Percentiles rank a stretch among this genome's conserved stretches.
phyloP scores from a whole-genome alignment of 805 yeast species.

The Hemisphaericaspora nanyangensis region DNA sequence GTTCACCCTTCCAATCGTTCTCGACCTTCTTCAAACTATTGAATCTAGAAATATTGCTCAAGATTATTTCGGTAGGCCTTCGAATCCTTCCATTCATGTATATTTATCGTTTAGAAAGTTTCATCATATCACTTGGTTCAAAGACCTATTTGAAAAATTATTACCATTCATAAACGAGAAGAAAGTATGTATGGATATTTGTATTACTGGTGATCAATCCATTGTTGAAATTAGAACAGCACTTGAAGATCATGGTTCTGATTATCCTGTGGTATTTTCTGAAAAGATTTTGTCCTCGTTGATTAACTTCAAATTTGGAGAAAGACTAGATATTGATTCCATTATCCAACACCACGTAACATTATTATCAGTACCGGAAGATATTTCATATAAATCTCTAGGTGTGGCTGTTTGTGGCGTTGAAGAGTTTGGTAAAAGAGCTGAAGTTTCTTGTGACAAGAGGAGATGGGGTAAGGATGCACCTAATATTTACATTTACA shows the following conservation, averaged over 20 bases:
- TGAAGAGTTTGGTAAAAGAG: constrained; percentile 21
- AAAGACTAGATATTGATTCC: background rate
- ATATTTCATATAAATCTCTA: constrained; percentile 19
- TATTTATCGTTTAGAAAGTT: constrained; percentile 29
- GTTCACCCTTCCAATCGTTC: constrained; percentile 42
- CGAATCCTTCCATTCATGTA: constrained; percentile 20
- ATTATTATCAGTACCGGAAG: constrained; percentile 1
- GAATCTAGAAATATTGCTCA: constrained; percentile 18
- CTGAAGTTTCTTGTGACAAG: constrained; percentile 27
- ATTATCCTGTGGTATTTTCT: background rate
- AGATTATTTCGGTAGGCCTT: constrained; percentile 34
- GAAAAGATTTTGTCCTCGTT: too few relatives aligned
- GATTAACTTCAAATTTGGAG: background rate
- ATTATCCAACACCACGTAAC: background rate
- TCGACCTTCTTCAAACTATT: constrained; percentile 33
- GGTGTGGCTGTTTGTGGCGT: constrained; percentile 45
- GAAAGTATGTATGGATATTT: constrained; percentile 13
- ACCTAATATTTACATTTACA: constrained; percentile 41
- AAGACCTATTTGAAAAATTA: constrained; percentile 29
- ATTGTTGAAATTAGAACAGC: background rate
- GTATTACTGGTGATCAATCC: background rate
- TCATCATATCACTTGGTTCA: constrained; percentile 34
- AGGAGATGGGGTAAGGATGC: constrained; percentile 22
- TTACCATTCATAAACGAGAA: constrained; percentile 19
- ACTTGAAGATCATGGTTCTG: background rate